Base-by-base conservation (phyloP, 1,284 basidiomycete genomes). In the Trichosporon faecale region DNA sequence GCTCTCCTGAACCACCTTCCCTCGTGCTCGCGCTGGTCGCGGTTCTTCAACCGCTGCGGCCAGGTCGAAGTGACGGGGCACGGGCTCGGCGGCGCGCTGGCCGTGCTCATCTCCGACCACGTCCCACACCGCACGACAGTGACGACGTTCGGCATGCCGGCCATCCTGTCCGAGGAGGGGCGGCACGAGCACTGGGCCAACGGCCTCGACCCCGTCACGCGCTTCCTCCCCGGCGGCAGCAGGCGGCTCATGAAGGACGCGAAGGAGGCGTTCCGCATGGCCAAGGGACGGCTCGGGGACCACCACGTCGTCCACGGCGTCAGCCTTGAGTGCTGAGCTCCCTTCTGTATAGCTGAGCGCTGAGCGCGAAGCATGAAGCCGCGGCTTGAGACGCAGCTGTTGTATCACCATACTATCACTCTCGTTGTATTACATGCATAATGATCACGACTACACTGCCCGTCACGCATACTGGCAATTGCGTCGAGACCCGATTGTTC, bases 21-120 rank as follows among this genome's bases (percentile, higher is more conserved):
- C 18, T 14, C 29, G 2, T 61, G 57, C 29, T 18, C 27, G 5
- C 29, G 57, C 57, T 61, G 57, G 57, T 18, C 18, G 29, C 18
- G 27, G 12, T 61, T 14, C 16, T 9, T 61, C 18, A 29, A 29
- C 27, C 57, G 57, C 16, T 61, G 57, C 29, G 29, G 16, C 27
- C 21, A 3, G 16, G 27, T 79, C 37, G 73, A 78, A 46, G 73
- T 79, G 29, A 70, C 76, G 27, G 78, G 78, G 8, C 78, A 79
- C 67, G 78, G 78, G 31, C 67, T 78, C 46, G 78, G 78, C 14
- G 72, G 73, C 31, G 70, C 71, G 12, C 66, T 76, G 18, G 77
- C 73, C 11, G 67, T 79, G 12, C 70, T 79, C 31, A 71, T 74
- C 35, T 68, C 77, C 2, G 35, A 61, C 16, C 57, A 61, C 29